Evolutionary conservation across 441 rosid species (phyloP).

Genomic region (Jatropha multifida): DNA sequence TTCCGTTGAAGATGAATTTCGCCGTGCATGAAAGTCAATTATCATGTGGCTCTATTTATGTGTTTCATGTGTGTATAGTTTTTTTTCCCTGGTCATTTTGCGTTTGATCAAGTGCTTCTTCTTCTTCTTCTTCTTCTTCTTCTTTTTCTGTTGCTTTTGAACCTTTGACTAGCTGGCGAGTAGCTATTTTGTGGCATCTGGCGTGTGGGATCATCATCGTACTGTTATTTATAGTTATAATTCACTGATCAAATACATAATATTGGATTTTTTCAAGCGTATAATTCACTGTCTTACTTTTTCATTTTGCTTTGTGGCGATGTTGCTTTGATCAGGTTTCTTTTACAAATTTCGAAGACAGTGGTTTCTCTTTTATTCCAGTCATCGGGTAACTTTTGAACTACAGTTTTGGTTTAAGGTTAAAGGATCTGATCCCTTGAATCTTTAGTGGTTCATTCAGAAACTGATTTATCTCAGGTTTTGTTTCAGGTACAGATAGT

Average conservation of each 20-base stretch:
- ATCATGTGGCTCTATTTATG: neutral
- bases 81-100: neutral
- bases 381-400: slow-evolving; percentile 28
- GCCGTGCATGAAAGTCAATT: neutral
- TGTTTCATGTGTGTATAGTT: neutral
- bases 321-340: slow-evolving; percentile 28
- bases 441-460: slow-evolving; percentile 2
- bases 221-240: neutral
- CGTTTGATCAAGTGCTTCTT: neutral
- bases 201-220: neutral
- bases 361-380: slow-evolving; percentile 2
- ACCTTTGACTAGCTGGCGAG: neutral
- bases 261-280: neutral
- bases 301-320: neutral
- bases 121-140: neutral
- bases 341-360: slow-evolving; percentile 22
- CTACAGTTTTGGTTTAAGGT: neutral
- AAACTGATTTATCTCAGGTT: slow-evolving; percentile 18
- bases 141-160: neutral
- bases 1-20: neutral
- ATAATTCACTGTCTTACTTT: neutral
- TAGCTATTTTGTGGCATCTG: neutral
- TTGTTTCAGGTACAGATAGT: slow-evolving; percentile 14
- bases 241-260: slow-evolving; percentile 5
- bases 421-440: slow-evolving; percentile 20